Percentiles rank a stretch among this genome's conserved stretches.
Conservation (phyloP, 1,284 basidiomycete species). For the Apiotrichum sp. region DNA sequence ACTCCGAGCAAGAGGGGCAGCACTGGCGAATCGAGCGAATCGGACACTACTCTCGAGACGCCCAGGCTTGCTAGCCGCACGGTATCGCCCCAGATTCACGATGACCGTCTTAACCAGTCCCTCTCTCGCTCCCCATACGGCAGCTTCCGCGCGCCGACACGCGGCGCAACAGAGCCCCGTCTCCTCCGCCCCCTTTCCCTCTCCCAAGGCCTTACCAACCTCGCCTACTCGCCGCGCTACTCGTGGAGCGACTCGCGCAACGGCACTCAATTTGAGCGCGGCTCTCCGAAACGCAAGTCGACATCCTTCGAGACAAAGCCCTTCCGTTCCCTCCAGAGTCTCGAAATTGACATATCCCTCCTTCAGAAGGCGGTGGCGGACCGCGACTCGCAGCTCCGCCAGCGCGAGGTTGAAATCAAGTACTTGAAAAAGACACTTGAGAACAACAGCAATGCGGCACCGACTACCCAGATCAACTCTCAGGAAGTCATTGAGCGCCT, state of each 20-base stretch:
- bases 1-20: constrained; percentile 13
- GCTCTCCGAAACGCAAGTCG: constrained; percentile 28
- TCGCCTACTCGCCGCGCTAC: constrained; percentile 54
- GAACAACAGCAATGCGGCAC: constrained; percentile 9
- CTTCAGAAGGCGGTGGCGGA: constrained; percentile 78
- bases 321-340: constrained; percentile 64
- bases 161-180: constrained; percentile 7
- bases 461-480: constrained; percentile 10
- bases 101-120: constrained; percentile 86
- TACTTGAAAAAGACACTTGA: constrained; percentile 59
- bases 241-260: constrained; percentile 27
- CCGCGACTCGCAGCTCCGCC: constrained; percentile 67
- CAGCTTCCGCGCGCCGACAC: constrained; percentile 31
- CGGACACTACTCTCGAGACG: constrained; percentile 15
- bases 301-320: constrained; percentile 28
- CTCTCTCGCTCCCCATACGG: constrained; percentile 75
- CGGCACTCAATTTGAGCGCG: constrained; percentile 22
- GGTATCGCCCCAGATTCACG: constrained; percentile 22
- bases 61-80: constrained; percentile 15
- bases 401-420: constrained; percentile 77
- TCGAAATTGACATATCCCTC: constrained; percentile 88
- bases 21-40: constrained; percentile 22
- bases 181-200: constrained; percentile 60
- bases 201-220: constrained; percentile 91
- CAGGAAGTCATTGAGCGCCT: constrained; percentile 18